phyloP scores from a whole-genome alignment of 345 rosid genomes.

The Ceriops tagal region DNA sequence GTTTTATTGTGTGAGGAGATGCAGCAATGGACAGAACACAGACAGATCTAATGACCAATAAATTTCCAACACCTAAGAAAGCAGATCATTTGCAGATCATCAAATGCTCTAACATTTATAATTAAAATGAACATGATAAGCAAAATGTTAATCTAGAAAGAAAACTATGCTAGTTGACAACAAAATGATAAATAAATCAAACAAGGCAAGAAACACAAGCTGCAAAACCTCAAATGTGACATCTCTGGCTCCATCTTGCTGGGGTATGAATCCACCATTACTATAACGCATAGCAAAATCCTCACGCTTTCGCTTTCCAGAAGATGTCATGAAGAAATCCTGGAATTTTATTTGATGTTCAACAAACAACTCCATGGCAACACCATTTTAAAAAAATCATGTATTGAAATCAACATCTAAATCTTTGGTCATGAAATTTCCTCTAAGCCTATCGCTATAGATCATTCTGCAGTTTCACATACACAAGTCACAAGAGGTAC shows the following conservation, averaged over 20 bases:
- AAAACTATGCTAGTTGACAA: neutral
- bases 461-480: slow-evolving; percentile 6
- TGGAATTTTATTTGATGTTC: slow-evolving; percentile 37
- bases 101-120: too few relatives aligned
- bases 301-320: slow-evolving; percentile 95
- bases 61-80: too few relatives aligned
- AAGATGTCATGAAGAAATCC: slow-evolving; percentile 75
- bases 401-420: neutral
- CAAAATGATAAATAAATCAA: neutral
- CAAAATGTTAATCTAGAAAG: too few relatives aligned
- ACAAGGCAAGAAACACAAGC: slow-evolving; percentile 26
- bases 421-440: slow-evolving; percentile 13
- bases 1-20: too few relatives aligned
- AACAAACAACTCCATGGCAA: slow-evolving; percentile 16
- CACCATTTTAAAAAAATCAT: neutral
- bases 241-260: slow-evolving; percentile 93
- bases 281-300: slow-evolving; percentile 61
- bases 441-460: slow-evolving; percentile 11
- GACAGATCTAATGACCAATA: too few relatives aligned
- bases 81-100: too few relatives aligned
- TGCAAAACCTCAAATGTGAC: slow-evolving; percentile 36
- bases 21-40: too few relatives aligned
- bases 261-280: slow-evolving; percentile 87
- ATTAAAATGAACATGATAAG: too few relatives aligned
- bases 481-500: slow-evolving; percentile 35